phyloP scores from a whole-genome alignment of 441 rosid genomes.

The Arabidopsis hybrid region DNA sequence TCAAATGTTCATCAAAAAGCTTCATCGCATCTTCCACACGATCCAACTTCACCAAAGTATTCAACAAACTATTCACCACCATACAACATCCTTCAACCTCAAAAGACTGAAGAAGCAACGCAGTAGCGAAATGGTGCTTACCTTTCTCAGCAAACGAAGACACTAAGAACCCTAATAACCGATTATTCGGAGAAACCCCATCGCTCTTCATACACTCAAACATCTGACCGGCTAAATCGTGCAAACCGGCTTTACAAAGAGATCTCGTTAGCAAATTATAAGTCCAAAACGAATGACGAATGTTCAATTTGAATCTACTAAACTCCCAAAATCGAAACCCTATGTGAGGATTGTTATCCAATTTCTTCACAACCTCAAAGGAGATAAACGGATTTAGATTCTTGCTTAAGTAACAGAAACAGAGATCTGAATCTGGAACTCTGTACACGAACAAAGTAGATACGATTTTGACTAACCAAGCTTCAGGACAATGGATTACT shows the following conservation, averaged over 20 bases:
- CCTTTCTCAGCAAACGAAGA: slow-evolving; percentile 55
- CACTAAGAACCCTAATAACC: slow-evolving; percentile 57
- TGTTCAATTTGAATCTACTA: slow-evolving; percentile 55
- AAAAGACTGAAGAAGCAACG: slow-evolving; percentile 57
- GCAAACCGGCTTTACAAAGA: slow-evolving; percentile 63
- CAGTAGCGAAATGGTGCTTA: slow-evolving; percentile 53
- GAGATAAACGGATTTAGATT: slow-evolving; percentile 65
- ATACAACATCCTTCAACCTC: slow-evolving; percentile 48
- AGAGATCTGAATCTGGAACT: slow-evolving; percentile 48
- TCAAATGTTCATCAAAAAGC: slow-evolving; percentile 55
- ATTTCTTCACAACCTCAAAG: slow-evolving; percentile 67
- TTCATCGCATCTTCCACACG: slow-evolving; percentile 63
- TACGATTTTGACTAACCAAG: slow-evolving; percentile 83
- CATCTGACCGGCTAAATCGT: slow-evolving; percentile 54
- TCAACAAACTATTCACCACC: slow-evolving; percentile 61
- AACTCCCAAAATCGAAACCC: slow-evolving; percentile 77
- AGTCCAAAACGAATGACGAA: slow-evolving; percentile 61
- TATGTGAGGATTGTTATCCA: slow-evolving; percentile 57
- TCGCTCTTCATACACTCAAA: slow-evolving; percentile 75
- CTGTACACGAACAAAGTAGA: slow-evolving; percentile 59
- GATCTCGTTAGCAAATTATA: slow-evolving; percentile 68
- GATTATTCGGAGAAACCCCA: slow-evolving; percentile 59
- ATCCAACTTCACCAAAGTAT: slow-evolving; percentile 56
- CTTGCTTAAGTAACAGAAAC: slow-evolving; percentile 59
- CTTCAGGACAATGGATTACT: slow-evolving; percentile 50